phyloP scores from a whole-genome alignment of 345 rosid species.

The Citrus sp. region DNA sequence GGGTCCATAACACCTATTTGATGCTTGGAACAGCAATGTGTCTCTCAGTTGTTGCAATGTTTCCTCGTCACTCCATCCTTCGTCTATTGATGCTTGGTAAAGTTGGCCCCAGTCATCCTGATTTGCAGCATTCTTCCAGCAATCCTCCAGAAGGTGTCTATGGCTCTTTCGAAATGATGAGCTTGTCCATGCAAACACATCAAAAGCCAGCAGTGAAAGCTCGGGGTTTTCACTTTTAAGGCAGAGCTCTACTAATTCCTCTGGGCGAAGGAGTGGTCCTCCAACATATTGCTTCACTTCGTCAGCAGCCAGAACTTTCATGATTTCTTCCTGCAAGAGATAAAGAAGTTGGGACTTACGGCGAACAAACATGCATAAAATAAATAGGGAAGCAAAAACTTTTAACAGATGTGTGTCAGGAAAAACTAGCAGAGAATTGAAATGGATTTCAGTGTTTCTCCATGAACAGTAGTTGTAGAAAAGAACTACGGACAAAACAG shows the following conservation, averaged over 20 bases:
- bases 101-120: constrained; percentile 79
- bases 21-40: constrained; percentile 76
- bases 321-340: constrained; percentile 62
- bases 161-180: constrained; percentile 68
- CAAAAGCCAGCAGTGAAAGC: constrained; percentile 62
- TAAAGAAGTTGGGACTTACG: not conserved
- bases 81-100: constrained; percentile 46
- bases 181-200: constrained; percentile 90
- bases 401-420: not conserved
- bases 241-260: constrained; percentile 71
- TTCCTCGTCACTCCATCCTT: constrained; percentile 94
- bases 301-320: constrained; percentile 35
- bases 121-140: constrained; percentile 87
- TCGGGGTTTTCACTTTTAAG: constrained; percentile 46
- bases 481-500: not conserved
- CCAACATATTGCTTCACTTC: constrained; percentile 32
- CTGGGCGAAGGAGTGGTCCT: constrained; percentile 55
- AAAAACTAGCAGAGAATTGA: not conserved
- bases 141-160: constrained; percentile 64
- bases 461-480: not conserved
- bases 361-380: not conserved
- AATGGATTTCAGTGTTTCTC: not conserved
- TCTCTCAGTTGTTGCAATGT: constrained; percentile 55
- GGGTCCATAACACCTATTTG: constrained; percentile 68
- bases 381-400: not conserved